Evolutionary conservation across 108 stramenopile species (phyloP).

Genomic region (Aurantiochytrium sp.): DNA sequence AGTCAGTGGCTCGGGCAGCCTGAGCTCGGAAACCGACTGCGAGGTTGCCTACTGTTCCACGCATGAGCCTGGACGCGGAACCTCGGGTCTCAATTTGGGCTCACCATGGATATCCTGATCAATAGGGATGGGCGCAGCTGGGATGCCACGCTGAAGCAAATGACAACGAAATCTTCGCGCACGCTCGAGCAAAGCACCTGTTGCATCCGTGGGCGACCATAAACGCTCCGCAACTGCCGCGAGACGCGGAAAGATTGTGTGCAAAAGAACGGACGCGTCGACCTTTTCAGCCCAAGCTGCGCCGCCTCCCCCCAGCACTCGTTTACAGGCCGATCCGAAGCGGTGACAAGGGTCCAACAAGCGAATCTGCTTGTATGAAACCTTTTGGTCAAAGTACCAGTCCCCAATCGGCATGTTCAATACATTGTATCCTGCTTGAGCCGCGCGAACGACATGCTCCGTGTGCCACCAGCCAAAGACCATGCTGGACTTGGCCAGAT

Average conservation of each 20-base stretch:
- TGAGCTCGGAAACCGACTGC: no score
- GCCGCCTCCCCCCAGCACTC: not conserved
- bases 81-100: not conserved
- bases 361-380: slow-evolving; percentile 46
- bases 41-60: not conserved
- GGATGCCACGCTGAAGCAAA: not conserved
- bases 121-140: not conserved
- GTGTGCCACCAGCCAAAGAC: slow-evolving; percentile 40
- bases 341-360: slow-evolving; percentile 36
- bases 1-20: no score
- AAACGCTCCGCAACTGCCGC: not conserved
- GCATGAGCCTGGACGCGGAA: not conserved
- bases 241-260: slow-evolving; percentile 26
- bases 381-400: slow-evolving; percentile 63
- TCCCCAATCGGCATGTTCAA: slow-evolving; percentile 15
- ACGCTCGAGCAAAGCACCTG: not conserved
- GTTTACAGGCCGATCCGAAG: not conserved
- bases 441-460: slow-evolving; percentile 40
- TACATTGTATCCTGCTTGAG: slow-evolving; percentile 20
- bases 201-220: slow-evolving; percentile 19
- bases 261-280: not conserved
- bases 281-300: slow-evolving; percentile 14
- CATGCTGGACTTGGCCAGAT: slow-evolving; percentile 37
- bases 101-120: not conserved
- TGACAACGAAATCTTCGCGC: not conserved